phyloP scores from a whole-genome alignment of 2,329 filamentous ascomycete genomes.

The Fusarium buxicola region DNA sequence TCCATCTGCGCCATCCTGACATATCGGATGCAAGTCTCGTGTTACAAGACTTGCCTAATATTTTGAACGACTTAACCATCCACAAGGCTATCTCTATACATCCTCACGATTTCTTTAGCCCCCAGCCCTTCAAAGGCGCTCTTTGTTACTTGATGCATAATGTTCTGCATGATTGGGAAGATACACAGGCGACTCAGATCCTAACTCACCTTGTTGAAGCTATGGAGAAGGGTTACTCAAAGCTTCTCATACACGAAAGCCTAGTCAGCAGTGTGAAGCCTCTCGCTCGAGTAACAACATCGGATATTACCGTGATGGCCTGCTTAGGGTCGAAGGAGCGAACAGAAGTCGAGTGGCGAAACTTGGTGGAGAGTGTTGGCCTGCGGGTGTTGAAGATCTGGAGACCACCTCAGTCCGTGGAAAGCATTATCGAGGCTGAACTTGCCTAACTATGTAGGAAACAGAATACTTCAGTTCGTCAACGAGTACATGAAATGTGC shows the following conservation, averaged over 20 bases:
- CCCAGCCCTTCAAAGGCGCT: conserved; percentile 55
- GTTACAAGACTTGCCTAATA: conserved; percentile 50
- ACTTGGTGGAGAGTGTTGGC: conserved; percentile 42
- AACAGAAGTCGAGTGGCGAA: conserved; percentile 48
- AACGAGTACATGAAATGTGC: no score
- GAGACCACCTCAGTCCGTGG: conserved; percentile 43
- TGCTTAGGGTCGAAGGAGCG: conserved; percentile 48
- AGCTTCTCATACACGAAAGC: conserved; percentile 52
- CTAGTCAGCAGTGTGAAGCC: conserved; percentile 48
- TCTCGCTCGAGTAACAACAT: conserved; percentile 45
- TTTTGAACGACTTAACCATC: conserved; percentile 45
- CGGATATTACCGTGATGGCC: conserved; percentile 53
- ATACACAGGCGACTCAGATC: conserved; percentile 52
- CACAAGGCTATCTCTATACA: conserved; percentile 45
- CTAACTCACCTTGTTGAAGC: conserved; percentile 37
- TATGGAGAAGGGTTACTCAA: conserved; percentile 51
- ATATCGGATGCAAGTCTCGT: conserved; percentile 46
- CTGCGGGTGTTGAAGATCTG: conserved; percentile 49
- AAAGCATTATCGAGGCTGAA: conserved; percentile 47
- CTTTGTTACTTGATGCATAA: conserved; percentile 59
- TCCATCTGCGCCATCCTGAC: conserved; percentile 45
- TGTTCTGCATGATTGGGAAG: conserved; percentile 64
- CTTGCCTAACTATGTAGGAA: background rate
- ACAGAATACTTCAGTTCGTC: no score
- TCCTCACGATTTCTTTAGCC: conserved; percentile 52